These are phyloP conservation scores for Stylonectria norvegica DNA, from an alignment of 2,329 filamentous ascomycete genomes.

Conservation along the genomic window DNA sequence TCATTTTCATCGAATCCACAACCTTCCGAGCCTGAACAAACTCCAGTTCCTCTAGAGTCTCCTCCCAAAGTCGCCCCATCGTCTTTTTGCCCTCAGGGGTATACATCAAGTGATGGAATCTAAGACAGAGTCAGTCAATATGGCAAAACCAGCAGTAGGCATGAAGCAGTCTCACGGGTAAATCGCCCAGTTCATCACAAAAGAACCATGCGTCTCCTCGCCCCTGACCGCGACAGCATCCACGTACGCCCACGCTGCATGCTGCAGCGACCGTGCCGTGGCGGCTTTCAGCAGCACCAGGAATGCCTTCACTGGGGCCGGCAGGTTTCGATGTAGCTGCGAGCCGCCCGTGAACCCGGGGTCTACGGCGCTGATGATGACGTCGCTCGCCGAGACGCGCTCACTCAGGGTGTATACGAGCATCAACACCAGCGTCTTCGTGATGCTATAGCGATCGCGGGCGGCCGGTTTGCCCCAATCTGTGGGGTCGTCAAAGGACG, in stretches of 20 bases:
- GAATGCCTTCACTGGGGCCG: not conserved
- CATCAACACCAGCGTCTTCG: slow-evolving; percentile 22
- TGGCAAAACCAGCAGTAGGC: not conserved
- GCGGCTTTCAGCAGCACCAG: not conserved
- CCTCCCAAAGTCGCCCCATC: slow-evolving; percentile 4
- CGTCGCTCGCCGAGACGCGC: slow-evolving; percentile 13
- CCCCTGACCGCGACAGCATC: slow-evolving; percentile 18
- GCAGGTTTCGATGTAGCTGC: slow-evolving; percentile 8
- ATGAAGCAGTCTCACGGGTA: slow-evolving; percentile 18
- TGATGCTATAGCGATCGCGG: slow-evolving; percentile 15
- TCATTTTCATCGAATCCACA: not conserved
- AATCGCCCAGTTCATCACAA: slow-evolving; percentile 19
- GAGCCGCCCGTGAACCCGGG: slow-evolving; percentile 19
- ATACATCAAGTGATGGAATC: slow-evolving; percentile 2
- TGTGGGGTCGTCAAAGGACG: slow-evolving; percentile 3
- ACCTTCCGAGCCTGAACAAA: not conserved
- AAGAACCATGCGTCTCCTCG: slow-evolving; percentile 20
- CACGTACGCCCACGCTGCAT: slow-evolving; percentile 20
- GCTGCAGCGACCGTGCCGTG: not conserved
- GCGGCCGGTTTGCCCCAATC: not conserved
- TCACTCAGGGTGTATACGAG: slow-evolving; percentile 13
- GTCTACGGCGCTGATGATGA: slow-evolving; percentile 22
- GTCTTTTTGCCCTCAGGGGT: not conserved
- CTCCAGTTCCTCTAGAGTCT: slow-evolving; percentile 3
- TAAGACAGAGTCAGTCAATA: not conserved